Evolutionary conservation across 73 alveolate species (phyloP), one percentile per base, ranked within the genome.

Genomic region (Tetrahymena borealis): DNA sequence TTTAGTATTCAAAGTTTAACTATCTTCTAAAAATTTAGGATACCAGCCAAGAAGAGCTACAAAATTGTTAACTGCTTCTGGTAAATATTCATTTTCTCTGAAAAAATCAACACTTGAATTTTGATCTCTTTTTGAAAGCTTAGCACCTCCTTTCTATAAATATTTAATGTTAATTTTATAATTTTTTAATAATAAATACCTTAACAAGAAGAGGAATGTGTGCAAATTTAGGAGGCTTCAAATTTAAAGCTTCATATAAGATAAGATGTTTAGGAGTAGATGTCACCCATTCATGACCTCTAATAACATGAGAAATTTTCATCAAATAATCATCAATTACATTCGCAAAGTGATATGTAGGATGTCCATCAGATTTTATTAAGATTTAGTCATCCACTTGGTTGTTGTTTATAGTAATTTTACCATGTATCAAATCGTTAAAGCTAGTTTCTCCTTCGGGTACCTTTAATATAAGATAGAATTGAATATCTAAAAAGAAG

Each of bases 221-320:
- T 9, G 97, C 97, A 78, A 91, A 95, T 28, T 78, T 78, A 16
- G 98, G 98, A 36, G 96, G 91, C 12, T 94, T 91, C 16, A 95
- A 16, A 33, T 91, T 94, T 13, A 95, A 79, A 93, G 91, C 91
- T 12, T 94, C 85, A 33, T 95, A 96, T n/a, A 96, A 92, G 3
- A 95, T 16, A 6, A 95, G 37, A 91, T 95, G 97, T 91, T 95
- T 96, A 1, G 97, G 97, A 31, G 97, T 95, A n/a, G 96, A 94
- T 33, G 97, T 90, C 4, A 96, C 94, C 96, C 96, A 94, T 78
- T 96, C 98, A 39, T 95, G 97, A 18, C 97, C 98, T 94, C 98
- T 78, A 6, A 96, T 93, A 1, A 96, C 98, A 90, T 96, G 98
- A 16, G 98, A 78, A 37, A 96, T 96, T 39, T 93, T 94, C 98